phyloP scores from a whole-genome alignment of 1,284 basidiomycete genomes.

The Puccinia novopanici region DNA sequence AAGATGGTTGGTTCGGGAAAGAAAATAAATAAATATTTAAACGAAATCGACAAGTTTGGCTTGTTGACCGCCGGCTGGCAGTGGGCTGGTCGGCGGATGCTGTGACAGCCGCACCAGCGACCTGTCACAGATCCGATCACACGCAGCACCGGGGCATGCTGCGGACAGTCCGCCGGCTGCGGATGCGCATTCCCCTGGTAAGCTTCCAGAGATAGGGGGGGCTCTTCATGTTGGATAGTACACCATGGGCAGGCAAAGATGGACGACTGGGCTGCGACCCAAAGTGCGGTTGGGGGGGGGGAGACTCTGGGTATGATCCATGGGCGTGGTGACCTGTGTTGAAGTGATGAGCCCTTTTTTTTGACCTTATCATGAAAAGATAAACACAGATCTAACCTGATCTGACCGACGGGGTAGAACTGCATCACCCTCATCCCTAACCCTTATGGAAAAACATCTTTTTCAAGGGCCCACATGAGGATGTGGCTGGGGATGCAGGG shows the following conservation, averaged over 20 bases:
- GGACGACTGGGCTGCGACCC: too few relatives aligned
- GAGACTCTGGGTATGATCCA: not conserved
- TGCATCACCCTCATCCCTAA: not conserved
- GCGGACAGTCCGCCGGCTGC: not conserved
- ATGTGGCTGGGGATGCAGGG: not conserved
- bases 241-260: not conserved
- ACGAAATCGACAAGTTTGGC: too few relatives aligned
- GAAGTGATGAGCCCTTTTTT: not conserved
- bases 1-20: too few relatives aligned
- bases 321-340: not conserved
- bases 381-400: not conserved
- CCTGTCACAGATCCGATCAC: not conserved
- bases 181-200: not conserved
- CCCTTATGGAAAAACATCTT: not conserved
- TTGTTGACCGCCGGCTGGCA: not conserved
- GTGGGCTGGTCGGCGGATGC: not conserved
- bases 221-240: too few relatives aligned
- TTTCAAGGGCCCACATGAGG: not conserved
- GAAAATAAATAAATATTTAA: too few relatives aligned
- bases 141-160: not conserved
- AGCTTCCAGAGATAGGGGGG: too few relatives aligned
- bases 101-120: not conserved
- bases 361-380: not conserved
- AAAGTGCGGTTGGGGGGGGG: too few relatives aligned
- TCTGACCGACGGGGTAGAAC: not conserved